Percentiles rank a stretch among this genome's conserved stretches.
Conservation (phyloP, 2,329 filamentous ascomycete genomes). For the Aspergillus clavatus region DNA sequence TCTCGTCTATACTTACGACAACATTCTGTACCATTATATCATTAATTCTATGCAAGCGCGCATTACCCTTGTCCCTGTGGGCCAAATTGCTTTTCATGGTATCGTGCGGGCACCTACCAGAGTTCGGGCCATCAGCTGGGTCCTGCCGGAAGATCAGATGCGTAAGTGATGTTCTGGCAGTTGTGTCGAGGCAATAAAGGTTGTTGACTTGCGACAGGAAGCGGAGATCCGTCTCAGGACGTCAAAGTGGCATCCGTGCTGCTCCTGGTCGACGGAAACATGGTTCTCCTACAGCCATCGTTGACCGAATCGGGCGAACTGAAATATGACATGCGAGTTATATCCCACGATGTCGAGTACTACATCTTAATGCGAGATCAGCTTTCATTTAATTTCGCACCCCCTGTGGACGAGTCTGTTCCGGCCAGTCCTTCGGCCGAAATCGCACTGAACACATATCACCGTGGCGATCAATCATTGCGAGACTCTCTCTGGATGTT, state of each 20-base stretch:
- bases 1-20: constrained; percentile 95
- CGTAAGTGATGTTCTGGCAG: constrained; percentile 42
- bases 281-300: constrained; percentile 85
- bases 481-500: constrained; percentile 93
- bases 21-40: constrained; percentile 90
- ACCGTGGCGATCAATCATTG: constrained; percentile 51
- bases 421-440: constrained; percentile 48
- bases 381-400: constrained; percentile 47
- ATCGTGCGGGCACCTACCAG: constrained; percentile 90
- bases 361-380: constrained; percentile 91
- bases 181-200: neutral
- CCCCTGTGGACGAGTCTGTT: constrained; percentile 44
- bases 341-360: constrained; percentile 94
- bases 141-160: constrained; percentile 84
- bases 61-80: constrained; percentile 82
- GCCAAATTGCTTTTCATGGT: constrained; percentile 94
- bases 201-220: constrained; percentile 42
- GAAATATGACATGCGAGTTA: constrained; percentile 97
- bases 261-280: constrained; percentile 94
- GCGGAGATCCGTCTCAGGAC: constrained; percentile 93
- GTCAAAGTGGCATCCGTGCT: constrained; percentile 89
- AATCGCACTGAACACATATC: constrained; percentile 41
- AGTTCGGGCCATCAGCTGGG: constrained; percentile 91
- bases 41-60: constrained; percentile 68
- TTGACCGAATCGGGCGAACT: constrained; percentile 75